These are phyloP conservation scores for Trematosphaeria pertusa DNA, from an alignment of 2,329 filamentous ascomycete species.

Conservation along the genomic window DNA sequence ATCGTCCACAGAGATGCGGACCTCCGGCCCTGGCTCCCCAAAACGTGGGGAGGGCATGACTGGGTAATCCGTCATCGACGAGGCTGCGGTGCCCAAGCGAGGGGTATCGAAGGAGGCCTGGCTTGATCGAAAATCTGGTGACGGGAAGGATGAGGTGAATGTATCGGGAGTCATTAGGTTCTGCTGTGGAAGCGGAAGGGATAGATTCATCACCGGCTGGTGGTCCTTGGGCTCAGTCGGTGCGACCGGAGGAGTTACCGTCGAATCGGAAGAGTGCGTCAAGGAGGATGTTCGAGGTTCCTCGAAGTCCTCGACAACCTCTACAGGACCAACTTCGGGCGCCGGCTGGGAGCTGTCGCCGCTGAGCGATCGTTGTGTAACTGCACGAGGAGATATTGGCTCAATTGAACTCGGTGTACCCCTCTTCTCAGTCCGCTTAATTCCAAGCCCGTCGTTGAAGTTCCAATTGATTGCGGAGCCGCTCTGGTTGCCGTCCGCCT, in stretches of 20 bases:
- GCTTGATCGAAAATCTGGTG: constrained; percentile 67
- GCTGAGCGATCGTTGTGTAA: constrained; percentile 16
- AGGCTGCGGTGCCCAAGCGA: constrained; percentile 76
- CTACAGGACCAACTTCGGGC: constrained; percentile 43
- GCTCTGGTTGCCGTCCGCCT: constrained; percentile 49
- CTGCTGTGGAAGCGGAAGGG: constrained; percentile 47
- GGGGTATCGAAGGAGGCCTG: constrained; percentile 73
- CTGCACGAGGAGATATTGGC: constrained; percentile 34
- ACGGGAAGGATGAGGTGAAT: constrained; percentile 65
- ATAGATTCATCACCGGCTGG: constrained; percentile 45
- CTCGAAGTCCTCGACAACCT: constrained; percentile 56
- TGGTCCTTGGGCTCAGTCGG: constrained; percentile 44
- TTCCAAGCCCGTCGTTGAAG: constrained; percentile 49
- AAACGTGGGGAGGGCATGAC: constrained; percentile 74
- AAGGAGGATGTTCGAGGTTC: constrained; percentile 57
- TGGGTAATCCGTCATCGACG: constrained; percentile 74
- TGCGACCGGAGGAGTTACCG: constrained; percentile 47
- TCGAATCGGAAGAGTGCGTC: constrained; percentile 59
- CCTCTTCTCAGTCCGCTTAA: constrained; percentile 33
- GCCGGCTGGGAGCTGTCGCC: constrained; percentile 17
- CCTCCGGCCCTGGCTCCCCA: constrained; percentile 76
- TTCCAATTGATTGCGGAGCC: constrained; percentile 54
- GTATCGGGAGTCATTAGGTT: constrained; percentile 72
- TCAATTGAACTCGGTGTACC: constrained; percentile 20
- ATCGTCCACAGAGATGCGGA: constrained; percentile 74